phyloP scores from a whole-genome alignment of 306 rosid genomes.

The Cucurbita maxima region DNA sequence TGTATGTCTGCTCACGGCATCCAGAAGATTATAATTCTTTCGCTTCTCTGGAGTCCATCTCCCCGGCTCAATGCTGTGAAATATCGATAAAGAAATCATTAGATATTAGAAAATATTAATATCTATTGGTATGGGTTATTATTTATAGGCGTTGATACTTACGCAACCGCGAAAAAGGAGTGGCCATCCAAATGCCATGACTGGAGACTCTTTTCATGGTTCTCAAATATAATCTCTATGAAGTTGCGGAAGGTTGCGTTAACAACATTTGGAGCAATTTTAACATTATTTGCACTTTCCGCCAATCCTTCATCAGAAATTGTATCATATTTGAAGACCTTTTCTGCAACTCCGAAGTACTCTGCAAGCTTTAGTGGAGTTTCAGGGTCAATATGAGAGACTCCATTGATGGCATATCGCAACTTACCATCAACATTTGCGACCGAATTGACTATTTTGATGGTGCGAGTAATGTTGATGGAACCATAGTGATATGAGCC shows the following conservation, averaged over 20 bases:
- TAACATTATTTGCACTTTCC: background rate
- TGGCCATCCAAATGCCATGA: conserved; percentile 54
- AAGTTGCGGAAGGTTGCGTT: conserved; percentile 24
- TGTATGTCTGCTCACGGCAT: conserved; percentile 62
- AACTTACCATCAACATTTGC: conserved; percentile 33
- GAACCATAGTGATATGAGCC: conserved; percentile 73
- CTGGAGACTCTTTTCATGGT: conserved; percentile 56
- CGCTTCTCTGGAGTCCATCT: conserved; percentile 42
- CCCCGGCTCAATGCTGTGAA: conserved; percentile 56
- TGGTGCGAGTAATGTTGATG: conserved; percentile 58
- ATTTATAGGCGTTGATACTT: background rate
- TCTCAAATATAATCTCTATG: conserved; percentile 68
- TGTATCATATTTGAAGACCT: conserved; percentile 35
- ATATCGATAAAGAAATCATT: background rate
- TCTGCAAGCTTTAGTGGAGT: conserved; percentile 83
- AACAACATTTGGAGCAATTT: conserved; percentile 23
- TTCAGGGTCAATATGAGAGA: conserved; percentile 38
- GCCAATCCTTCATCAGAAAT: conserved; percentile 21
- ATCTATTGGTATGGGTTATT: background rate
- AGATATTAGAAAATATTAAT: background rate
- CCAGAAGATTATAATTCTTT: conserved; percentile 29
- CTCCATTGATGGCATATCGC: conserved; percentile 55
- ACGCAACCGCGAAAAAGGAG: background rate
- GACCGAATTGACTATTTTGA: conserved; percentile 36
- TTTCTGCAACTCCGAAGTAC: conserved; percentile 21